Percentiles rank a stretch among this genome's conserved stretches.
These are phyloP conservation scores for rapeseed (Brassica napus) DNA, from an alignment of 345 rosid genomes.

Conservation along the genomic window Da-Ae NC_063440.1:23889001-23889500, in stretches of 20 bases:
- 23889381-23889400: neutral
- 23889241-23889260: neutral
- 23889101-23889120: neutral
- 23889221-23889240: neutral
- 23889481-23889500: neutral
- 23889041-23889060: neutral
- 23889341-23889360: no score
- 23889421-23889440: neutral
- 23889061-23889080: neutral
- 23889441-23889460: neutral
- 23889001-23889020: neutral
- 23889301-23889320: neutral
- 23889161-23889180: neutral
- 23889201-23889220: neutral
- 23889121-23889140: neutral
- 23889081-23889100: slow-evolving; percentile 12
- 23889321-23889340: neutral
- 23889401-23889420: neutral
- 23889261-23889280: neutral
- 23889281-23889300: neutral
- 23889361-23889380: neutral
- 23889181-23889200: neutral
- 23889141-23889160: neutral
- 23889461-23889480: neutral
- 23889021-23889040: neutral